Evolutionary conservation across 805 yeast species (phyloP).

Genomic region (Clavispora vitiphila): DNA sequence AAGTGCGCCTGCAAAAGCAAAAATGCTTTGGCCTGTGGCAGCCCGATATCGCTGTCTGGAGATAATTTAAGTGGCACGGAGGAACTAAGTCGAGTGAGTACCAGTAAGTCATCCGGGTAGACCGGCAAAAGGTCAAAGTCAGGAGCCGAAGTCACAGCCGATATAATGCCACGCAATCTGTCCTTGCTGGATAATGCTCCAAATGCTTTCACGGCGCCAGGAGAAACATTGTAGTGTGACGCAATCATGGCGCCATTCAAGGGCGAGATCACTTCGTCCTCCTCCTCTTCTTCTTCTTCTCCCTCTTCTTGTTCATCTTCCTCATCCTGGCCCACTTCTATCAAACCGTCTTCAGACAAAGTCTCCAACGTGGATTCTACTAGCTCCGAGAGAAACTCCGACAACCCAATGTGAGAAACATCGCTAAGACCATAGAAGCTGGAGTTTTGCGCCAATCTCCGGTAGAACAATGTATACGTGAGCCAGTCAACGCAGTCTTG

Average conservation of each 20-base stretch:
- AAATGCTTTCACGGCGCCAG: constrained; percentile 62
- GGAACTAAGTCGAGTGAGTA: constrained; percentile 48
- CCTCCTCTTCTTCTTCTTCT: constrained; percentile 34
- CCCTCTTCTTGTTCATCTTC: constrained; percentile 25
- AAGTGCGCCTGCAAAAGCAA: constrained; percentile 78
- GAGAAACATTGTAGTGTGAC: constrained; percentile 64
- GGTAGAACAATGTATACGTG: constrained; percentile 76
- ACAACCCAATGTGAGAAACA: constrained; percentile 59
- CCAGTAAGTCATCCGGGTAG: constrained; percentile 52
- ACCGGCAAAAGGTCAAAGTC: constrained; percentile 69
- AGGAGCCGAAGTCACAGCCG: constrained; percentile 57
- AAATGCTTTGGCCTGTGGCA: constrained; percentile 67
- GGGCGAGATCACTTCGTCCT: constrained; percentile 45
- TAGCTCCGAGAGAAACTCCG: constrained; percentile 77
- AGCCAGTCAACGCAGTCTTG: constrained; percentile 92
- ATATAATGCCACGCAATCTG: constrained; percentile 57
- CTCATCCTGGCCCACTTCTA: constrained; percentile 49
- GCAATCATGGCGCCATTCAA: constrained; percentile 71
- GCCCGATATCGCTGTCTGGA: constrained; percentile 30
- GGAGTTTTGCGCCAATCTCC: constrained; percentile 78
- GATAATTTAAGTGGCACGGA: constrained; percentile 58
- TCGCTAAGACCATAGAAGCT: constrained; percentile 80
- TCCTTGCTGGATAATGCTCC: constrained; percentile 49
- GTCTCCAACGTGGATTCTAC: constrained; percentile 70
- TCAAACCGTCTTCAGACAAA: constrained; percentile 51